These are phyloP conservation scores for Ascocoryne sarcoides DNA, from an alignment of 2,329 filamentous ascomycete genomes.

Conservation along the genomic window DNA sequence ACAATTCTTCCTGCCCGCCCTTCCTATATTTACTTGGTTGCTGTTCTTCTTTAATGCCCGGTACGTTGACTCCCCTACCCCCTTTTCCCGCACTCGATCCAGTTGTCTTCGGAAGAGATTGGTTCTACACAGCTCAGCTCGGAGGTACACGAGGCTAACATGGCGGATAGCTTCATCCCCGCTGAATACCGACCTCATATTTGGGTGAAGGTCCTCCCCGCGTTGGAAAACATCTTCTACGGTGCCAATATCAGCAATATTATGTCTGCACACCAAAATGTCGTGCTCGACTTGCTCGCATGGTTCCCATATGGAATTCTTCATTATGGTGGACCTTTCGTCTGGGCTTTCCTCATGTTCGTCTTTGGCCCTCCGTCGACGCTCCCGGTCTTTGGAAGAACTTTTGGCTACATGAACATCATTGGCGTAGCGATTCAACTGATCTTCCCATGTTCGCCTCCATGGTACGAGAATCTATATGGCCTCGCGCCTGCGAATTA, in stretches of 20 bases:
- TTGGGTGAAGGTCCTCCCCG: conserved; percentile 89
- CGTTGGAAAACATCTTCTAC: conserved; percentile 92
- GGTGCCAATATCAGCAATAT: conserved; percentile 95
- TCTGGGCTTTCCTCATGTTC: conserved; percentile 74
- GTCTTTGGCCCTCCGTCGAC: conserved; percentile 82
- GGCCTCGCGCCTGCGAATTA: conserved; percentile 88
- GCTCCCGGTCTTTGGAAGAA: conserved; percentile 72
- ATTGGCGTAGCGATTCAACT: conserved; percentile 81
- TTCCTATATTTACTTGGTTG: conserved; percentile 78
- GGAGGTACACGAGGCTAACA: conserved; percentile 10
- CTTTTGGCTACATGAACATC: conserved; percentile 90
- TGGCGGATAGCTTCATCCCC: conserved; percentile 82
- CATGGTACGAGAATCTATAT: conserved; percentile 94
- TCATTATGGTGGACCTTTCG: conserved; percentile 78
- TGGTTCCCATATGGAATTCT: conserved; percentile 91
- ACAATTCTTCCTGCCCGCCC: conserved; percentile 84
- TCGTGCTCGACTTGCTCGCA: conserved; percentile 75
- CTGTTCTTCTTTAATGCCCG: conserved; percentile 70
- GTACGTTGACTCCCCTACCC: no score
- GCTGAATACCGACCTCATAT: conserved; percentile 84
- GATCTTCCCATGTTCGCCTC: conserved; percentile 85
- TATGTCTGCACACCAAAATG: conserved; percentile 79
- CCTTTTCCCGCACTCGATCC: background rate
- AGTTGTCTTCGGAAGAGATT: conserved; percentile 6
- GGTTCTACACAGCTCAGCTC: no score